Evolutionary conservation across 257 asterid species (phyloP).

Genomic region (Mitragyna speciosa): DNA sequence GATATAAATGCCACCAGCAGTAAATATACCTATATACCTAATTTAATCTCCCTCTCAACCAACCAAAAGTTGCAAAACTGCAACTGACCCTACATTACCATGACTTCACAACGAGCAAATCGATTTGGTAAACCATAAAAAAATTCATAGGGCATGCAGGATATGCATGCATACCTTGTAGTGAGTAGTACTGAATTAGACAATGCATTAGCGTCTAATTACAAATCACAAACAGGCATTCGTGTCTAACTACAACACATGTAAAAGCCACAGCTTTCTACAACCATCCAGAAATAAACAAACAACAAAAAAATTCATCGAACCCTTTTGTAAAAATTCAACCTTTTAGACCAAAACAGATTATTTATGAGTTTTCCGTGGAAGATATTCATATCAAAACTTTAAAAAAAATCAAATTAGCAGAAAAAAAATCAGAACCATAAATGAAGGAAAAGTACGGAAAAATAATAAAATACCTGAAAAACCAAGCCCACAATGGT

Average conservation of each 20-base stretch:
- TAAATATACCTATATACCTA: no score
- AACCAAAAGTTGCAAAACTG: no score
- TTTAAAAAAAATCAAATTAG: neutral
- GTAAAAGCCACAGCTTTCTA: neutral
- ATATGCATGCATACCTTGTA: no score
- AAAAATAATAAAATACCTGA: constrained; percentile 38
- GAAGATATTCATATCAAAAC: neutral
- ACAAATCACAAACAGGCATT: neutral
- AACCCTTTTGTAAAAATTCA: neutral
- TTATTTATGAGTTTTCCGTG: neutral
- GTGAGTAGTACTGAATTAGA: no score
- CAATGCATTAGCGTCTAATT: no score
- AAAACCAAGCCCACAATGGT: constrained; percentile 88
- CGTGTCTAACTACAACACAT: neutral
- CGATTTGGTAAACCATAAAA: no score
- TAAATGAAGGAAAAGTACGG: neutral
- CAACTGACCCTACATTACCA: no score
- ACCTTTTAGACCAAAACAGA: neutral
- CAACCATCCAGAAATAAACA: neutral
- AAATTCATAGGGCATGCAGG: no score
- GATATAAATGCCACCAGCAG: no score
- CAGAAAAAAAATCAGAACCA: neutral
- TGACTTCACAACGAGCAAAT: no score
- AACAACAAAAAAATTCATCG: neutral
- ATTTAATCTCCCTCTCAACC: no score